Evolutionary conservation across 1,284 basidiomycete genomes (phyloP).

Genomic region (Leccinum pachyderme): DNA sequence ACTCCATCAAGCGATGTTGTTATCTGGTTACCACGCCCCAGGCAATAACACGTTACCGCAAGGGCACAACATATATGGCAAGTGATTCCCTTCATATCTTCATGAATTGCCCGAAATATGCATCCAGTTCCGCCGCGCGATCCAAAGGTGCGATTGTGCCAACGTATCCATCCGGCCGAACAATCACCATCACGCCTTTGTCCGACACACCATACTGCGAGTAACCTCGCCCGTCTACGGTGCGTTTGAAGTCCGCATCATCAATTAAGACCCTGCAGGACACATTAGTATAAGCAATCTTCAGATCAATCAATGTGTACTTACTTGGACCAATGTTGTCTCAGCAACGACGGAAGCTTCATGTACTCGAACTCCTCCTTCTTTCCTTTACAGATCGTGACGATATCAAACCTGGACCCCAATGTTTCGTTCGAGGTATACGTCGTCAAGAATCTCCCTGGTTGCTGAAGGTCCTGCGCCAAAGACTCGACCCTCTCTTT

Average conservation of each 20-base stretch:
- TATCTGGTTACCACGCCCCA: background rate
- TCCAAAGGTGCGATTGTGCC: slow-evolving; percentile 55
- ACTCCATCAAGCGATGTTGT: background rate
- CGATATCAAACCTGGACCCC: slow-evolving; percentile 48
- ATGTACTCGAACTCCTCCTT: slow-evolving; percentile 48
- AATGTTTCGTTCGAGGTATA: slow-evolving; percentile 25
- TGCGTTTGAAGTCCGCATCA: slow-evolving; percentile 38
- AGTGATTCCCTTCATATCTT: background rate
- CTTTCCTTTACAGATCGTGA: slow-evolving; percentile 49
- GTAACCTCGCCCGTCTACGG: slow-evolving; percentile 47
- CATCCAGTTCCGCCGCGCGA: slow-evolving; percentile 41
- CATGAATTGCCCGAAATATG: slow-evolving; percentile 51
- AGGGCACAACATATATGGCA: background rate
- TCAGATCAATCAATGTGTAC: slow-evolving; percentile 2
- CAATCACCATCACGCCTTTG: slow-evolving; percentile 60
- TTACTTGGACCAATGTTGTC: slow-evolving; percentile 69
- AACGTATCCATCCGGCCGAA: slow-evolving; percentile 76
- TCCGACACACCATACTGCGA: slow-evolving; percentile 54
- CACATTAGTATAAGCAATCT: slow-evolving; percentile 3
- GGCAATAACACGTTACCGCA: background rate
- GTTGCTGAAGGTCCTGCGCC: slow-evolving; percentile 42
- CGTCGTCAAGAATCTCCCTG: slow-evolving; percentile 40
- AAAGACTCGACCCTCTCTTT: slow-evolving; percentile 40
- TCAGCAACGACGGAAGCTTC: slow-evolving; percentile 48
- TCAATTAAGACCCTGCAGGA: slow-evolving; percentile 48